These are phyloP conservation scores for Beauveria medogensis DNA, from an alignment of 2,329 filamentous ascomycete genomes.

Conservation along the genomic window DNA sequence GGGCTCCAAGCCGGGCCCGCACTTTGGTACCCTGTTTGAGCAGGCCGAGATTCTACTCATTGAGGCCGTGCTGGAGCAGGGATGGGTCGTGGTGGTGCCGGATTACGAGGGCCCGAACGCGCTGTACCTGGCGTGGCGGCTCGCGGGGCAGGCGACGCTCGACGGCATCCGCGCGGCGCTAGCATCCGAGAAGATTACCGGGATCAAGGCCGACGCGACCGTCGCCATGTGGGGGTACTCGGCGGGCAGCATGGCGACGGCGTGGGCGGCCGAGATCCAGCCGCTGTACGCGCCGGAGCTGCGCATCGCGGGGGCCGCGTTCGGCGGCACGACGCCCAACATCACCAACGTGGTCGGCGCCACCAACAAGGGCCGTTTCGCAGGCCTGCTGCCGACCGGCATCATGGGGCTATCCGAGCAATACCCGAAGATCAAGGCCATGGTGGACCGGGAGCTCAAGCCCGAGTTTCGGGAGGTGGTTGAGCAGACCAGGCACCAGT, in stretches of 20 bases:
- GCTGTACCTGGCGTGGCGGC: conserved; percentile 31
- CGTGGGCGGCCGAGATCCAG: conserved; percentile 20
- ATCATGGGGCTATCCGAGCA: conserved; percentile 17
- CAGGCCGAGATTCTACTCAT: conserved; percentile 18
- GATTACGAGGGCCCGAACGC: conserved; percentile 38
- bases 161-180: conserved; percentile 37
- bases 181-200: conserved; percentile 18
- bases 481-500: conserved; percentile 19
- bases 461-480: conserved; percentile 19
- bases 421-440: conserved; percentile 13
- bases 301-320: conserved; percentile 18
- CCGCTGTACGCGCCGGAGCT: conserved; percentile 19
- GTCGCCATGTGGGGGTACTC: conserved; percentile 37
- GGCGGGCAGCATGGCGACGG: conserved; percentile 17
- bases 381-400: conserved; percentile 17
- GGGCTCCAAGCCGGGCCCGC: conserved; percentile 17
- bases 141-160: conserved; percentile 33
- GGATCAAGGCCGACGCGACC: conserved; percentile 23
- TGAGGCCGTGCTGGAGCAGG: conserved; percentile 27
- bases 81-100: conserved; percentile 40
- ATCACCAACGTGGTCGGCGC: conserved; percentile 12
- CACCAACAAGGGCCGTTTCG: conserved; percentile 13
- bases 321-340: conserved; percentile 18
- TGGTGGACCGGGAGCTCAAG: conserved; percentile 13
- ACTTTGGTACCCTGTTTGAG: conserved; percentile 27